phyloP scores from a whole-genome alignment of 345 rosid genomes.

The Corchorus capsularis region DNA sequence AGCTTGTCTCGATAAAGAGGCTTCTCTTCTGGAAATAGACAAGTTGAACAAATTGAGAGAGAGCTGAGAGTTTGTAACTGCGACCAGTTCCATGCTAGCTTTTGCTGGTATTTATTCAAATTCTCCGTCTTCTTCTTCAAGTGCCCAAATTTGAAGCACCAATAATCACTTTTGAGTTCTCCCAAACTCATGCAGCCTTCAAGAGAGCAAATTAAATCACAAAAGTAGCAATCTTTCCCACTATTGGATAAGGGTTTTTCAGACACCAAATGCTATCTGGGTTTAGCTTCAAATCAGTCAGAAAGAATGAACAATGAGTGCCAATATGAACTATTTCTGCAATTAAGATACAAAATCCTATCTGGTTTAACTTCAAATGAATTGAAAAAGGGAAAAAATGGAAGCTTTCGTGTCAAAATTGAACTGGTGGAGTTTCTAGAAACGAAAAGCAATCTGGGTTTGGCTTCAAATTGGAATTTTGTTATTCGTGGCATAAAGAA shows the following conservation, averaged over 20 bases:
- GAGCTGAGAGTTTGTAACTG: conserved; percentile 39
- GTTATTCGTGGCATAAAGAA: not conserved
- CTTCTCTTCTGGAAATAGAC: conserved; percentile 31
- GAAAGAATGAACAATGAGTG: not conserved
- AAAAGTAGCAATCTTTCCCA: conserved; percentile 3
- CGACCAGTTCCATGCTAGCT: conserved; percentile 42
- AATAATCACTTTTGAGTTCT: conserved; percentile 24
- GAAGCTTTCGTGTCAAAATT: not conserved
- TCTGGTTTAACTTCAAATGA: conserved; percentile 2
- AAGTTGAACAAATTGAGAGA: conserved; percentile 32
- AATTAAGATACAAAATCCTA: not conserved
- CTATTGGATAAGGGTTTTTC: not conserved
- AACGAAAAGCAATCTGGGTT: not conserved
- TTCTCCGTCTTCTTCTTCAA: conserved; percentile 39
- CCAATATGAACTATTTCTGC: no score
- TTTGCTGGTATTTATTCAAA: conserved; percentile 21
- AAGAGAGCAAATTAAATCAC: not conserved
- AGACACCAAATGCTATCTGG: conserved; percentile 10
- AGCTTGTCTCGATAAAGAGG: conserved; percentile 39
- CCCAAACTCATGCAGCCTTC: conserved; percentile 64
- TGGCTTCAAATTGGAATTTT: not conserved
- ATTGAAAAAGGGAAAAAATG: not conserved
- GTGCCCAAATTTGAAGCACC: conserved; percentile 41
- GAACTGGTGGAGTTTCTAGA: not conserved
- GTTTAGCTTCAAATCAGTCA: conserved; percentile 1